Evolutionary conservation across 331 rosid genomes (phyloP).

Genomic region (Malus hybrid): DNA sequence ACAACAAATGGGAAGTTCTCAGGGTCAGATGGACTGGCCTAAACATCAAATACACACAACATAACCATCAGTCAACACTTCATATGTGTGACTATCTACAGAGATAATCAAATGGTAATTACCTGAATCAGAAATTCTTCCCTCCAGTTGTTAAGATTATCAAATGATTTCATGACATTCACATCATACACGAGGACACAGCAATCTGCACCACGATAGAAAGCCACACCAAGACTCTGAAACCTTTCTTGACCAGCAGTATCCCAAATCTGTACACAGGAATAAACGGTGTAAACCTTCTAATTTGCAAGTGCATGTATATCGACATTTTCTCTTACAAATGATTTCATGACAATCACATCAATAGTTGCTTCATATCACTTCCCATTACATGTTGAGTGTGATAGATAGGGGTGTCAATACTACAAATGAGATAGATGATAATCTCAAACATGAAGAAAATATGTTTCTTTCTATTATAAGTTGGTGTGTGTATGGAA

Average conservation of each 20-base stretch:
- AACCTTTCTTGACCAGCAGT: constrained; percentile 97
- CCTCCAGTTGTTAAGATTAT: constrained; percentile 91
- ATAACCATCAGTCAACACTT: constrained; percentile 9
- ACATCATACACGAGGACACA: constrained; percentile 96
- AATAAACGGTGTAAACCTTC: constrained; percentile 7
- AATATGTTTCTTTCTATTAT: not conserved
- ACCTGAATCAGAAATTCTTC: constrained; percentile 98
- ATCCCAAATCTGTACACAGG: constrained; percentile 75
- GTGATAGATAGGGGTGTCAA: not conserved
- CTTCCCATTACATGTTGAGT: not conserved
- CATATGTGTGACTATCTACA: not conserved
- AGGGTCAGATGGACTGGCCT: constrained; percentile 97
- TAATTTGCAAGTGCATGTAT: not conserved
- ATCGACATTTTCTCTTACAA: not conserved
- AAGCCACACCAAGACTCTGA: constrained; percentile 97
- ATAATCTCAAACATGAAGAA: not conserved
- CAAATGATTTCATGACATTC: constrained; percentile 87
- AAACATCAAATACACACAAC: constrained; percentile 25
- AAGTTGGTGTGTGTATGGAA: not conserved
- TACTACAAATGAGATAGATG: not conserved
- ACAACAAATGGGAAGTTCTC: constrained; percentile 95
- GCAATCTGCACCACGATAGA: constrained; percentile 96
- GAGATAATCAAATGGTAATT: not conserved
- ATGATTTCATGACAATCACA: not conserved
- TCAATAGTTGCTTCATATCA: not conserved